A percentile compares a stretch with the other conserved stretches of the same genome.
Evolutionary conservation across 441 rosid species (phyloP).

Genomic region (Viola pubescens): DNA sequence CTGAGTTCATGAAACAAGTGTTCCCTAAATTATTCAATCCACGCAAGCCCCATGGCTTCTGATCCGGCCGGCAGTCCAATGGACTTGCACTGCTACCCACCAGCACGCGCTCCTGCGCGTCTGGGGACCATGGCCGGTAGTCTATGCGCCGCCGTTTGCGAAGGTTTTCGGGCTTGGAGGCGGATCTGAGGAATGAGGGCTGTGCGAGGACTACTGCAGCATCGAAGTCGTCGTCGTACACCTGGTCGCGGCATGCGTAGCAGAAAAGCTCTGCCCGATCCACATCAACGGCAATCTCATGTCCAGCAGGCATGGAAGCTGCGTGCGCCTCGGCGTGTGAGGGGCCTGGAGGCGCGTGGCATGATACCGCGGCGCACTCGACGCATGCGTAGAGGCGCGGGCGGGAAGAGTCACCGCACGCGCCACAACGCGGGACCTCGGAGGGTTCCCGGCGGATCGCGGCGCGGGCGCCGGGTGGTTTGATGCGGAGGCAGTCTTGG

Average conservation of each 20-base stretch:
- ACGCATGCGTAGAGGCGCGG: conserved; percentile 54
- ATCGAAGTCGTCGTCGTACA: conserved; percentile 65
- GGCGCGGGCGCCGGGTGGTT: conserved; percentile 43
- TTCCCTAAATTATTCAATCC: conserved; percentile 68
- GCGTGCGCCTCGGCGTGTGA: conserved; percentile 53
- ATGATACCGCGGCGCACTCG: conserved; percentile 47
- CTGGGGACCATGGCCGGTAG: conserved; percentile 45
- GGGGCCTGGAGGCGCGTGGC: conserved; percentile 30
- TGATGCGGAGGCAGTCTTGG: conserved; percentile 43
- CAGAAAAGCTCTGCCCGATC: conserved; percentile 73
- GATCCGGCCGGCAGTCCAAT: conserved; percentile 19
- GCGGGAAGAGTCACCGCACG: conserved; percentile 29
- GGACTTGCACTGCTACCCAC: conserved; percentile 26
- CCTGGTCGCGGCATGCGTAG: conserved; percentile 60
- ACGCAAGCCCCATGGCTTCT: conserved; percentile 45
- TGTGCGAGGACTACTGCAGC: conserved; percentile 48
- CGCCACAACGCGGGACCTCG: conserved; percentile 43
- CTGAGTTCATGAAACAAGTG: conserved; percentile 74
- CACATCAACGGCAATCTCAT: conserved; percentile 67
- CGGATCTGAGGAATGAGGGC: conserved; percentile 13
- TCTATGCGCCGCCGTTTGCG: conserved; percentile 49
- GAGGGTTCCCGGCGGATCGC: conserved; percentile 36
- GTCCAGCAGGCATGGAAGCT: conserved; percentile 28
- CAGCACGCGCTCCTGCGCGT: conserved; percentile 26
- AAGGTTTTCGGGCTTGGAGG: conserved; percentile 38